Evolutionary conservation across 2,329 filamentous ascomycete species (phyloP).

Genomic region (Sarocladium brachiariae): DNA sequence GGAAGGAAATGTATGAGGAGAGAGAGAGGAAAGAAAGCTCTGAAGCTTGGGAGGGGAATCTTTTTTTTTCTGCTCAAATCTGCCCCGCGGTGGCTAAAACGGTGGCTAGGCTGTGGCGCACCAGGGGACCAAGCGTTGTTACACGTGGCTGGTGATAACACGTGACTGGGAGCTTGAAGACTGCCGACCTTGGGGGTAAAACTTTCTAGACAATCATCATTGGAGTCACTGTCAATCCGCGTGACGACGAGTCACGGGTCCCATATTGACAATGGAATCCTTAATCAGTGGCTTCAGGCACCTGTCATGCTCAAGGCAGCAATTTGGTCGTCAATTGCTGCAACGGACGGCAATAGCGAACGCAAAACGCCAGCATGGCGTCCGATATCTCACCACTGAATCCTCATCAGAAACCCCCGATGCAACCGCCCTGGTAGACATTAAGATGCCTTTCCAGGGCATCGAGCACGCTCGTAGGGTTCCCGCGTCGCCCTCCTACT

Average conservation of each 20-base stretch:
- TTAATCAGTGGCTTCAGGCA: conserved; percentile 28
- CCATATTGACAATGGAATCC: conserved; percentile 23
- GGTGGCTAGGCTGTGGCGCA: conserved; percentile 10
- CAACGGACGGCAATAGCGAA: conserved; percentile 17
- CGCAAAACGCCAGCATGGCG: conserved; percentile 18
- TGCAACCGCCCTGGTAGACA: conserved; percentile 13
- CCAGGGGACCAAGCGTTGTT: conserved; percentile 6
- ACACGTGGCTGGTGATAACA: neutral
- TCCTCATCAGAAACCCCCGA: conserved; percentile 11
- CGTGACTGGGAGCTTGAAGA: conserved; percentile 7
- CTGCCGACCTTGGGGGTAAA: neutral
- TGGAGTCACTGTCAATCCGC: neutral
- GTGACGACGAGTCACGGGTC: neutral
- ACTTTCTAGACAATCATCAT: conserved; percentile 1
- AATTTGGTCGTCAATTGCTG: conserved; percentile 23
- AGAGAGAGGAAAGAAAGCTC: conserved; percentile 8
- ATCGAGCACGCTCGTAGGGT: conserved; percentile 61
- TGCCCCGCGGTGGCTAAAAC: conserved; percentile 11
- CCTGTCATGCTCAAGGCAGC: conserved; percentile 24
- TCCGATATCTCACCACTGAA: conserved; percentile 22
- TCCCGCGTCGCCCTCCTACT: conserved; percentile 88
- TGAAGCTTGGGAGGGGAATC: conserved; percentile 19
- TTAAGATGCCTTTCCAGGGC: conserved; percentile 24
- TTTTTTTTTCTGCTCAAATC: conserved; percentile 21
- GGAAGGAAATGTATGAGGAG: conserved; percentile 21